These are phyloP conservation scores for Tetrapisispora nanseiensis DNA, from an alignment of 805 yeast species.

Conservation along the genomic window DNA sequence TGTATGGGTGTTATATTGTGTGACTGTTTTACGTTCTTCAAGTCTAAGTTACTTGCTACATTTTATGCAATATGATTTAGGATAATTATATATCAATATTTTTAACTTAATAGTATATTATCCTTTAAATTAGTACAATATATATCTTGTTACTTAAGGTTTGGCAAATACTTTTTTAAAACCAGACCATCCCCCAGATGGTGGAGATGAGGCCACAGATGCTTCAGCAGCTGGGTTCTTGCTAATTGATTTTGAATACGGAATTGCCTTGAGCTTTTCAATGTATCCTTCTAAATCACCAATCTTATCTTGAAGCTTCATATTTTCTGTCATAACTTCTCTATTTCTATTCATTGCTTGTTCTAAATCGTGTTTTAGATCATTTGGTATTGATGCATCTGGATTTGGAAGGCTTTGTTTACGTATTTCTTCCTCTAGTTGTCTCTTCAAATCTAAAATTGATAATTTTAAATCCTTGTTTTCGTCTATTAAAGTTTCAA, in stretches of 20 bases:
- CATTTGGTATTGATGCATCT: constrained; percentile 31
- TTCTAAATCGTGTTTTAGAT: constrained; percentile 43
- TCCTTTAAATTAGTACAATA: too few relatives aligned
- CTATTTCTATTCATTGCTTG: constrained; percentile 50
- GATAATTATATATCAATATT: too few relatives aligned
- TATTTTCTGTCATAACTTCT: constrained; percentile 57
- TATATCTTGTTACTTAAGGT: neutral
- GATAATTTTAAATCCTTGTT: constrained; percentile 47
- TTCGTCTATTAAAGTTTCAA: constrained; percentile 70
- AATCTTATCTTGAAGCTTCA: constrained; percentile 45
- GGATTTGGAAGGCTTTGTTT: constrained; percentile 26
- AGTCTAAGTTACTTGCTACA: too few relatives aligned
- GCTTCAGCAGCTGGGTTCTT: neutral
- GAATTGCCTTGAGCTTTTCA: constrained; percentile 25
- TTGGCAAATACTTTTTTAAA: constrained; percentile 19
- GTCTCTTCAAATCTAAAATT: constrained; percentile 38
- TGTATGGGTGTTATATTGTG: too few relatives aligned
- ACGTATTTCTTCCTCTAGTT: constrained; percentile 29
- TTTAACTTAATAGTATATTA: too few relatives aligned
- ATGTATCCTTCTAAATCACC: constrained; percentile 35
- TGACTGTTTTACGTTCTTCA: too few relatives aligned
- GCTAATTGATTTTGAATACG: neutral
- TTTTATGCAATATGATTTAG: too few relatives aligned
- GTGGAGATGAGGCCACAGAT: constrained; percentile 1
- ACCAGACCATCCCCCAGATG: constrained; percentile 20